phyloP scores from a whole-genome alignment of 345 rosid species.

The Toxicodendron radicans region DNA sequence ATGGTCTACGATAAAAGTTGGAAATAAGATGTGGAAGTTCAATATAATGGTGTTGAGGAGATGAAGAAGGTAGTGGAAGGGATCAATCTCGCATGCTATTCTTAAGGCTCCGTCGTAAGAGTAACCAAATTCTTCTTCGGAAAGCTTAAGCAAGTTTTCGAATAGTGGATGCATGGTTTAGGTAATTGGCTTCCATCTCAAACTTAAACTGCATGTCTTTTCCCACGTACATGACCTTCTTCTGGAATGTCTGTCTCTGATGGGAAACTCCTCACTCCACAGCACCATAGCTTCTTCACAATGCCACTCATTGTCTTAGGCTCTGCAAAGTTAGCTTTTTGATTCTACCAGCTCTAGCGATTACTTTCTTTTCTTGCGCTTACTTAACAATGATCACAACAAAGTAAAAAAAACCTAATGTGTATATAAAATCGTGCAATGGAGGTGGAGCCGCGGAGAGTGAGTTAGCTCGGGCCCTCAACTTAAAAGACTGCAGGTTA shows the following conservation, averaged over 20 bases:
- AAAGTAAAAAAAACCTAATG: no score
- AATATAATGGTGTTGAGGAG: conserved; percentile 40
- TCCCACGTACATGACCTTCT: conserved; percentile 47
- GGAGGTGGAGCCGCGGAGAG: no score
- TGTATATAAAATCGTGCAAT: no score
- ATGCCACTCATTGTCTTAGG: conserved; percentile 28
- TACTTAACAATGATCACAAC: no score
- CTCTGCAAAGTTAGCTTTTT: no score
- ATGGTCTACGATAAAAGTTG: conserved; percentile 5
- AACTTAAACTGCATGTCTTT: conserved; percentile 37
- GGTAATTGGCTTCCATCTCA: conserved; percentile 44
- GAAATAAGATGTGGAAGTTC: conserved; percentile 38
- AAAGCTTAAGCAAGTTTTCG: conserved; percentile 38
- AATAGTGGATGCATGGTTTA: conserved; percentile 59
- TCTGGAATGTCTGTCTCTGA: conserved; percentile 23
- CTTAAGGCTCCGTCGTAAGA: conserved; percentile 51
- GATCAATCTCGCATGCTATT: conserved; percentile 50
- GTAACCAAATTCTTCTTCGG: conserved; percentile 50
- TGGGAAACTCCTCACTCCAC: conserved; percentile 38
- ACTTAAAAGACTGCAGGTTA: no score
- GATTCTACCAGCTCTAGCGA: no score
- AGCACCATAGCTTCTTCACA: conserved; percentile 37
- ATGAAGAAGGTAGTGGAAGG: conserved; percentile 41
- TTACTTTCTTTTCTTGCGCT: no score
- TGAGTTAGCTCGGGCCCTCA: no score